phyloP scores from a whole-genome alignment of 257 asterid species.

The Asclepias syriaca region DNA sequence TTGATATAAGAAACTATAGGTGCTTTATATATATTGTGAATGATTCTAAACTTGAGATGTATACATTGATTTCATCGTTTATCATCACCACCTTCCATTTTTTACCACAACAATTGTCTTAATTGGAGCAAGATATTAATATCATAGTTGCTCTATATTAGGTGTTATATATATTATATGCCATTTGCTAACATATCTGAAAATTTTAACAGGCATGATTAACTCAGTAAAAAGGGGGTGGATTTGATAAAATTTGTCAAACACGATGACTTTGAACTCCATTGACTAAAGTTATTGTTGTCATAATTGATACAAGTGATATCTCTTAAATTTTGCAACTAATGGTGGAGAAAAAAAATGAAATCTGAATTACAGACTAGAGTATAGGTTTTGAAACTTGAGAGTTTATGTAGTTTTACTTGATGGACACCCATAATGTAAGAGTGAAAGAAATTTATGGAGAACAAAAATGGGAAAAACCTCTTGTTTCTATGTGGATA shows the following conservation, averaged over 20 bases:
- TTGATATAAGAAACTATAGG: not conserved
- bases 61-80: not conserved
- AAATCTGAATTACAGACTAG: too few relatives aligned
- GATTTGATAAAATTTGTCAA: not conserved
- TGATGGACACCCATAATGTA: not conserved
- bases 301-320: not conserved
- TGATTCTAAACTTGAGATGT: not conserved
- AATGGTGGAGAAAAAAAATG: not conserved
- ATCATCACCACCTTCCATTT: not conserved
- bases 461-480: not conserved
- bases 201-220: not conserved
- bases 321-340: not conserved
- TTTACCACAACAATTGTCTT: too few relatives aligned
- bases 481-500: not conserved
- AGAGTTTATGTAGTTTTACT: not conserved
- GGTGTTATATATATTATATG: not conserved
- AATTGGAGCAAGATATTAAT: not conserved
- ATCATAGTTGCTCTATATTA: not conserved
- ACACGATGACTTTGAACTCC: not conserved
- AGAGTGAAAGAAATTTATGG: not conserved
- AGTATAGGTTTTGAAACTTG: not conserved
- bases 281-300: not conserved
- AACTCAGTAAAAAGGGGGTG: not conserved
- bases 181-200: not conserved
- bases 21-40: not conserved